Evolutionary conservation across 106 monocot species (phyloP).

Genomic region (Acorus gramineus): DNA sequence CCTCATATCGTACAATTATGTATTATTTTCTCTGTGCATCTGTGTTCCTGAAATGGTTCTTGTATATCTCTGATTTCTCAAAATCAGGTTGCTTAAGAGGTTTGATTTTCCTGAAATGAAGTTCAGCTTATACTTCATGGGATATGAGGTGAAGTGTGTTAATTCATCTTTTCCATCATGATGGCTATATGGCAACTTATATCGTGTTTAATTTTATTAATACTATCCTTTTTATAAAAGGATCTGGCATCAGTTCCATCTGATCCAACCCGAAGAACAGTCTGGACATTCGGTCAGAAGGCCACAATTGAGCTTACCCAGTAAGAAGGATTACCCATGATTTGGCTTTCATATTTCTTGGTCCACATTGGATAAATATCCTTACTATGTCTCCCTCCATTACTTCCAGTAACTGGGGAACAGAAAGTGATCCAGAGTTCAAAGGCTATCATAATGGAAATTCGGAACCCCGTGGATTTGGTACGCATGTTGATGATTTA

Average conservation of each 20-base stretch:
- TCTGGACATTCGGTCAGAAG: constrained; percentile 89
- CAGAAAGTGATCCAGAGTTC: constrained; percentile 94
- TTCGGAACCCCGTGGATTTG: constrained; percentile 98
- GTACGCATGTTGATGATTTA: constrained; percentile 17
- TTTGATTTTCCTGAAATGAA: constrained; percentile 96
- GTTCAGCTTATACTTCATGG: constrained; percentile 92
- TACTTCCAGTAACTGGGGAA: constrained; percentile 80
- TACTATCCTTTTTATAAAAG: constrained; percentile 17
- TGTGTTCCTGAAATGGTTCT: too few species aligned
- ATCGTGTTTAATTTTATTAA: neutral
- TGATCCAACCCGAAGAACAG: constrained; percentile 59
- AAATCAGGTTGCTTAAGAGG: constrained; percentile 72
- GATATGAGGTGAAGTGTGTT: constrained; percentile 72
- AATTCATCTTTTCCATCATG: neutral
- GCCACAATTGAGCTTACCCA: constrained; percentile 96
- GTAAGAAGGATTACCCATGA: constrained; percentile 20
- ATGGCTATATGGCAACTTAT: neutral
- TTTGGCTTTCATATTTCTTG: neutral
- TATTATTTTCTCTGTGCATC: too few species aligned
- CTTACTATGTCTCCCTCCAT: neutral
- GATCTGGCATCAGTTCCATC: constrained; percentile 58
- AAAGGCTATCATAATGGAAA: constrained; percentile 98
- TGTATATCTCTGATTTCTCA: neutral
- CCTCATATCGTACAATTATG: too few species aligned
- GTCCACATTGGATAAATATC: neutral